These are phyloP conservation scores for Neurospora sp. DNA, from an alignment of 495 filamentous ascomycete species.

Conservation along the genomic window DNA sequence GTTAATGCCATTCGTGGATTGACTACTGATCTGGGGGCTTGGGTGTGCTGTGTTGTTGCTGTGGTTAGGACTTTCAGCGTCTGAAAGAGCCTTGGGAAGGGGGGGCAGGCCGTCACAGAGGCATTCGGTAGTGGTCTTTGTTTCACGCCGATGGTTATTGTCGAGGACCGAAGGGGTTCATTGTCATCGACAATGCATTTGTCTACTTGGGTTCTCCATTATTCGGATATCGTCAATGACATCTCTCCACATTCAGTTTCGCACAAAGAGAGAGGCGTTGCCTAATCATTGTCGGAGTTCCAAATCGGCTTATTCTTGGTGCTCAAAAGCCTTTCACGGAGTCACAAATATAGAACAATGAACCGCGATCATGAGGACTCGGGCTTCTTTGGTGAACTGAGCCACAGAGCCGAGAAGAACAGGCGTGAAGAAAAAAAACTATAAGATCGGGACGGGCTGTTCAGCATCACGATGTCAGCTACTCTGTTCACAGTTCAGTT, in stretches of 20 bases:
- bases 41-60: constrained; percentile 5
- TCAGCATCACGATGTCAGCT: not conserved
- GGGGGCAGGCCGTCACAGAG: not conserved
- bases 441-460: not conserved
- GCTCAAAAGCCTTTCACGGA: not conserved
- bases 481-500: not conserved
- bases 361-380: not conserved
- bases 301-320: not conserved
- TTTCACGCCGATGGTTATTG: not conserved
- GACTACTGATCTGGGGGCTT: constrained; percentile 2
- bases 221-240: not conserved
- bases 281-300: not conserved
- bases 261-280: not conserved
- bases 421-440: not conserved
- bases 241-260: not conserved
- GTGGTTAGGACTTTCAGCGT: not conserved
- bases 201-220: not conserved
- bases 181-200: not conserved
- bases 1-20: constrained; percentile 1
- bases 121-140: not conserved
- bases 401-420: not conserved
- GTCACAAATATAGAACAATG: not conserved
- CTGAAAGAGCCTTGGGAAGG: not conserved
- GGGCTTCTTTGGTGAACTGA: not conserved
- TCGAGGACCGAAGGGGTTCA: not conserved